Evolutionary conservation across 1,284 basidiomycete species (phyloP).

Genomic region (Puccinia sorghi): DNA sequence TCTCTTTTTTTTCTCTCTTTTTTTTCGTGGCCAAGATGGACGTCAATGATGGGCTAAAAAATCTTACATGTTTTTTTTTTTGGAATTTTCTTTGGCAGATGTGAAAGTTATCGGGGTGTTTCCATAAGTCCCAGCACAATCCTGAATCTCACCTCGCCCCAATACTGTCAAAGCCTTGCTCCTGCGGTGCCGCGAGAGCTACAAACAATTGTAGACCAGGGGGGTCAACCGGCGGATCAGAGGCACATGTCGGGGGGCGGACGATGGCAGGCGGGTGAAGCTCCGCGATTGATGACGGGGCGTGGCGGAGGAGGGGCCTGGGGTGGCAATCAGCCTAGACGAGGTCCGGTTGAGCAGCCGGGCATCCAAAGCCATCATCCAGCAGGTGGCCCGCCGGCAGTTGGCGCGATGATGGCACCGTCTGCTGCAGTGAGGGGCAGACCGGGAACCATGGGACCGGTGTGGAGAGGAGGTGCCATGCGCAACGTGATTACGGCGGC

Average conservation of each 20-base stretch:
- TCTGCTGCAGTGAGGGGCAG: not conserved
- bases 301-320: not conserved
- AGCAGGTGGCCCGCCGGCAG: not conserved
- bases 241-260: not conserved
- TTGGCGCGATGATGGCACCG: not conserved
- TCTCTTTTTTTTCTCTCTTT: too few relatives aligned
- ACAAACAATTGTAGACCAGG: too few relatives aligned
- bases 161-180: slow-evolving; percentile 34
- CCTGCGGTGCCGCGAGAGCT: not conserved
- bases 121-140: slow-evolving; percentile 10
- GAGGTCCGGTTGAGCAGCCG: not conserved
- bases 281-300: not conserved
- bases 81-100: too few relatives aligned
- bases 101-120: slow-evolving; percentile 30
- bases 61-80: too few relatives aligned
- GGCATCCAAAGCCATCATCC: too few relatives aligned
- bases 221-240: not conserved
- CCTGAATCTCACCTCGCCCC: slow-evolving; percentile 34
- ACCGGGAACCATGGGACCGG: not conserved
- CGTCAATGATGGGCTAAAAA: too few relatives aligned
- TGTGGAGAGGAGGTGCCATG: not conserved
- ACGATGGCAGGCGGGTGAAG: not conserved
- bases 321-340: not conserved
- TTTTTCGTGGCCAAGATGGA: too few relatives aligned
- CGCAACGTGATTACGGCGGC: not conserved